phyloP scores from a whole-genome alignment of 768 basidiomycete species.

The Boletus rubroflammeus region DNA sequence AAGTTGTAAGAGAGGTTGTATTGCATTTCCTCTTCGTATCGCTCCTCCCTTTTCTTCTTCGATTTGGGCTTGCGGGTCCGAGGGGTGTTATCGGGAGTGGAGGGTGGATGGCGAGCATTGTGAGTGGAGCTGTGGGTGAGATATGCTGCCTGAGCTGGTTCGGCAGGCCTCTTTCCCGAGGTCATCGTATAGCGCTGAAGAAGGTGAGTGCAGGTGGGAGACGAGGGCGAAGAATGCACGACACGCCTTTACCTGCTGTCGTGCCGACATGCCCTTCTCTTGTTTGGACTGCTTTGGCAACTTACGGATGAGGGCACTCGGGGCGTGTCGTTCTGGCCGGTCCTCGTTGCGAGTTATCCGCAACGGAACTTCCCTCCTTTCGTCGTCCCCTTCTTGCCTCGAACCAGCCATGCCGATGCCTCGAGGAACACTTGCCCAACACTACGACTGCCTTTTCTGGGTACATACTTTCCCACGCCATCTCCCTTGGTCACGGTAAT shows the following conservation, averaged over 20 bases:
- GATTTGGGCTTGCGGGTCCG: slow-evolving; percentile 35
- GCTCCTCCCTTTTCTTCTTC: slow-evolving; percentile 43
- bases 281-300: slow-evolving; percentile 31
- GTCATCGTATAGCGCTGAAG: slow-evolving; percentile 35
- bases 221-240: slow-evolving; percentile 36
- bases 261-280: slow-evolving; percentile 32
- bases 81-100: slow-evolving; percentile 50
- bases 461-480: slow-evolving; percentile 18
- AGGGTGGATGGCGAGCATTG: slow-evolving; percentile 48
- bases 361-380: slow-evolving; percentile 19
- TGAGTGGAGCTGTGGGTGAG: slow-evolving; percentile 53
- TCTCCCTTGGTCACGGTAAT: slow-evolving; percentile 20
- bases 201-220: slow-evolving; percentile 33
- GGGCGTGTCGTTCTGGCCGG: slow-evolving; percentile 16
- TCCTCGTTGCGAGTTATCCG: slow-evolving; percentile 27
- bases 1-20: slow-evolving; percentile 33
- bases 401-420: slow-evolving; percentile 26
- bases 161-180: slow-evolving; percentile 32
- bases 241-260: slow-evolving; percentile 37
- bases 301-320: slow-evolving; percentile 20
- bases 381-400: slow-evolving; percentile 8
- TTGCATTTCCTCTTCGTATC: slow-evolving; percentile 43
- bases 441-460: slow-evolving; percentile 20
- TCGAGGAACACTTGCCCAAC: slow-evolving; percentile 26
- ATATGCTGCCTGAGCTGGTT: slow-evolving; percentile 40